Evolutionary conservation across 1,284 basidiomycete genomes (phyloP), one percentile per base, ranked within the genome.

Genomic region (Sphagnurus paluster): DNA sequence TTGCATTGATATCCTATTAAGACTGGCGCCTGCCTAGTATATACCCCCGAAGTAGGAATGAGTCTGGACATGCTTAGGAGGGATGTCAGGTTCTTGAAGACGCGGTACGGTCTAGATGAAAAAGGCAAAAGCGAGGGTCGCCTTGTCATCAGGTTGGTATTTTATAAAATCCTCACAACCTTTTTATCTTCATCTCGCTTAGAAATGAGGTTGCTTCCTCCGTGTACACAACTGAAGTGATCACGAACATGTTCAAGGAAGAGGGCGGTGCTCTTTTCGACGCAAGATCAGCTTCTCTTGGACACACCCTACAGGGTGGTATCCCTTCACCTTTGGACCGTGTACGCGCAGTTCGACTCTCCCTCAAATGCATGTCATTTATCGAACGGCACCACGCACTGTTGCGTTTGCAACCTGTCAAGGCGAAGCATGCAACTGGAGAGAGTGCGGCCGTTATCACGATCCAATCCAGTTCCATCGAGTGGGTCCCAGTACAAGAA

Each of bases 221-320:
- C 16, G 90, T 98, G 17, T 99, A 98, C 74, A 89, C 88, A 13
- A 96, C 94, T 8, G 87, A 95, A 11, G 80, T 97, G 43, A 81
- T 99, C 57, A 96, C 89, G 54, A 91, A 92, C 66, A 96, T 99
- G 73, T 73, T 98, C 68, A 89, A 89, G 58, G 94, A 98, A 62
- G 96, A 99, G 69, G 96, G 96, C 34, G 82, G 84, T 13, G 64
- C 77, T 5, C 74, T 97, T n/a, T 99, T 98, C 62, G 97, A 99
- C 70, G 85, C 96, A 14, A 87, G 97, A 39, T 90, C 84, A 9
- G 97, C 96, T 13, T 87, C 90, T 2, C 83, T 99, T 16, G 96
- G 97, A 8, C 97, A 99, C 71, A 98, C 94, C 1, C 74, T 99
- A 7, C 96, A 99, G 65, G 96, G 96, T 14, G 93, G 93, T 4